phyloP scores from a whole-genome alignment of 371 early-diverging fungal species.

The Batkoa obscura region DNA sequence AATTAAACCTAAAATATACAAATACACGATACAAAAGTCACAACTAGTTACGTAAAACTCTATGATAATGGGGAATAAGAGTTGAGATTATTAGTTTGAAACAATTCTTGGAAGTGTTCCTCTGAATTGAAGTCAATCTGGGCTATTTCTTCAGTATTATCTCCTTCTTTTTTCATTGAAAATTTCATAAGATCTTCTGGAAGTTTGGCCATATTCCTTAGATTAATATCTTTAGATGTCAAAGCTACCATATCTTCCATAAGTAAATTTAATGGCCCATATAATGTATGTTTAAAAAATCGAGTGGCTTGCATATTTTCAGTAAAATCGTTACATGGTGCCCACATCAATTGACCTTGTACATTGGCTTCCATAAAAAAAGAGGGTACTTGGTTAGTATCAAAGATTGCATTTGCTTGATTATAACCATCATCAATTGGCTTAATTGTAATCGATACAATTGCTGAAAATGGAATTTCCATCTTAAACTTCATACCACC shows the following conservation, averaged over 20 bases:
- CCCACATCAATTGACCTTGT: constrained; percentile 24
- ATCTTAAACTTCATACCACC: constrained; percentile 47
- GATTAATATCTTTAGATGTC: neutral
- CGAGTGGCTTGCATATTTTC: neutral
- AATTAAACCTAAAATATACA: too few relatives aligned
- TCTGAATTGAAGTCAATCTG: too few relatives aligned
- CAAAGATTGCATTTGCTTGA: constrained; percentile 27
- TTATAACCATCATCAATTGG: constrained; percentile 20
- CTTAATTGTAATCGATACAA: constrained; percentile 26
- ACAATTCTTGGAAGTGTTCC: too few relatives aligned
- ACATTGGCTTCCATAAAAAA: constrained; percentile 38
- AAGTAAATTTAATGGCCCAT: neutral
- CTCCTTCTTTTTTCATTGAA: too few relatives aligned
- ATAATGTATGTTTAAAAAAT: neutral
- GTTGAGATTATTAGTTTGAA: too few relatives aligned
- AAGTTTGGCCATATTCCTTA: neutral
- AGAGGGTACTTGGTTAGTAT: constrained; percentile 31
- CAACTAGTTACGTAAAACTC: too few relatives aligned
- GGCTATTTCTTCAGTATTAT: too few relatives aligned
- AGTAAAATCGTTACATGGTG: neutral
- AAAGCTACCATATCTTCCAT: neutral
- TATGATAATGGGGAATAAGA: too few relatives aligned
- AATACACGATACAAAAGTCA: too few relatives aligned
- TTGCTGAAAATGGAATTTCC: constrained; percentile 34
- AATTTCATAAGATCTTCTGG: neutral